Conservation (phyloP, 1,284 basidiomycete species). For the Leucoagaricus sp. region DNA sequence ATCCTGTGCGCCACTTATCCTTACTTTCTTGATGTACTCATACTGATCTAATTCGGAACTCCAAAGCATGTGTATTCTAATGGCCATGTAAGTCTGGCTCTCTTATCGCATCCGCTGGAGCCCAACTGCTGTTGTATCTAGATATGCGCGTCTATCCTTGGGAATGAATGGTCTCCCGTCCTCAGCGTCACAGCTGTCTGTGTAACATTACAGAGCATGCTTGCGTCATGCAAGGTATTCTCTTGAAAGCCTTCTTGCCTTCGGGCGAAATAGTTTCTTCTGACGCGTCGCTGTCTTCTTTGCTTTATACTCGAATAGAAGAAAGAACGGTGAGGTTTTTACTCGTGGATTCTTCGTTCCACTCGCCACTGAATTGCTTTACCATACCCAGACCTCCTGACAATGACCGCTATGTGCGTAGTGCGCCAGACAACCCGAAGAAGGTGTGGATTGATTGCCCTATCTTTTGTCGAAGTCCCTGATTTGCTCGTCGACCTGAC, state of each 20-base stretch:
- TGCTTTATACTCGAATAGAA: constrained; percentile 52
- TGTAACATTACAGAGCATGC: constrained; percentile 84
- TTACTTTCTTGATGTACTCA: constrained; percentile 2
- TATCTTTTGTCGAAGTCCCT: not conserved
- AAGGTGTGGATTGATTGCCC: constrained; percentile 51
- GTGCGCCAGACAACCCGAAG: constrained; percentile 86
- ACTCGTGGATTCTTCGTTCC: not conserved
- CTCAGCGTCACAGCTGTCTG: constrained; percentile 77
- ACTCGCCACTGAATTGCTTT: not conserved
- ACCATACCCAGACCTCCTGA: constrained; percentile 58
- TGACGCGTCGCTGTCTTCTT: too few relatives aligned
- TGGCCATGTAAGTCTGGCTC: constrained; percentile 63
- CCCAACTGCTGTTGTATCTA: constrained; percentile 28
- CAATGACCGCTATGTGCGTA: constrained; percentile 77
- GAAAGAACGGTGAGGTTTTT: constrained; percentile 64
- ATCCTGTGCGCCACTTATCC: constrained; percentile 59
- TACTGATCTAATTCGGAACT: constrained; percentile 10
- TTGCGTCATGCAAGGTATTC: constrained; percentile 79
- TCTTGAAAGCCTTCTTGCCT: not conserved
- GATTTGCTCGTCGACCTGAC: constrained; percentile 7
- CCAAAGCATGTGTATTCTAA: constrained; percentile 81
- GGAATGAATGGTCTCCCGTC: constrained; percentile 85
- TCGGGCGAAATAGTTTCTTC: too few relatives aligned
- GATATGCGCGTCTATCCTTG: constrained; percentile 86
- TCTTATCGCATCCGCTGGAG: constrained; percentile 5